phyloP scores from a whole-genome alignment of 129 eudicot genomes.

The Saussurea involucrata region DNA sequence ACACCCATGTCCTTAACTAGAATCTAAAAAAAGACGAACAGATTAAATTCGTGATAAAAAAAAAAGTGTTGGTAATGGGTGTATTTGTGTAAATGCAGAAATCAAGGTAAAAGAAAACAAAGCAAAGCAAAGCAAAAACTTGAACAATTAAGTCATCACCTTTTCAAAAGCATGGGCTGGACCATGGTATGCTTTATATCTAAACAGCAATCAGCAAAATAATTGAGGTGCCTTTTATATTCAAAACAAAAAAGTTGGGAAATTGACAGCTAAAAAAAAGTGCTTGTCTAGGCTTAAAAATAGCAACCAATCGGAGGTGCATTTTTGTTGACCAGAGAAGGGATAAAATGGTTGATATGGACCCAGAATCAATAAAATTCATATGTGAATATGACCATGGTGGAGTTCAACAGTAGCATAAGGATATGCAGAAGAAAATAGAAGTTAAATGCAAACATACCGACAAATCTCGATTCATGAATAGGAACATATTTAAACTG shows the following conservation, averaged over 20 bases:
- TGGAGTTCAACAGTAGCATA: conserved; percentile 11
- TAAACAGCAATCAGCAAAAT: conserved; percentile 6
- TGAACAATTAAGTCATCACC: background rate
- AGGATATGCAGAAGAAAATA: conserved; percentile 18
- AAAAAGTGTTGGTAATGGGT: background rate
- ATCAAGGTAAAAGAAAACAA: background rate
- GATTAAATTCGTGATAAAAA: background rate
- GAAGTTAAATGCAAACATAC: conserved; percentile 8
- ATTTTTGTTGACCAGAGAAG: conserved; percentile 11
- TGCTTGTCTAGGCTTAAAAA: background rate
- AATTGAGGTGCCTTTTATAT: conserved; percentile 7
- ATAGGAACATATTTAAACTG: background rate
- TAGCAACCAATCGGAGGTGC: background rate
- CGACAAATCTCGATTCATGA: conserved; percentile 17
- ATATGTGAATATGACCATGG: background rate
- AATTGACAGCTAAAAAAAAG: background rate
- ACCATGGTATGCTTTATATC: conserved; percentile 4
- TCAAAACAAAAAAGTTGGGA: background rate
- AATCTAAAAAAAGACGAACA: background rate
- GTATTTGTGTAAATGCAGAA: background rate
- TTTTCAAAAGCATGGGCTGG: conserved; percentile 12
- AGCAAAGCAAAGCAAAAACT: conserved; percentile 7
- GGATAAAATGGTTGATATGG: background rate
- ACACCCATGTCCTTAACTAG: no score
- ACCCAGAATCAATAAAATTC: conserved; percentile 2